Base-by-base conservation (phyloP, 2,329 filamentous ascomycete genomes). In the Colletotrichum sp. region DNA sequence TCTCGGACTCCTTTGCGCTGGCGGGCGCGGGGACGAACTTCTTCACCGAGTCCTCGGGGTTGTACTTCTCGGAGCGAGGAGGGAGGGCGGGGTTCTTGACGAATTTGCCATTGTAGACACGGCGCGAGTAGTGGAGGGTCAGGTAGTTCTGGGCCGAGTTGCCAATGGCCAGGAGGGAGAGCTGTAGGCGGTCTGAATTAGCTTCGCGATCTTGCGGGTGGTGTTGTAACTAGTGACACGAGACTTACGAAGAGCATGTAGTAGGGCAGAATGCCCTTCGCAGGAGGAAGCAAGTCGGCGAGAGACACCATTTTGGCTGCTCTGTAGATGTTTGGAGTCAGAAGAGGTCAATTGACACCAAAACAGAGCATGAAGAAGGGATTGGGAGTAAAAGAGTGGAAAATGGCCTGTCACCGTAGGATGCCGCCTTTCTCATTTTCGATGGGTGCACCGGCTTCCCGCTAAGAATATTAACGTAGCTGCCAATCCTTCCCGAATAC, bases 91-190 rank as follows among this genome's bases (percentile, higher is more conserved):
- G 75, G 86, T 91, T 91, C 69, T 86, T 84, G 25, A 92, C 85
- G 80, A 91, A 92, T 78, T 86, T 86, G 76, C 92, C 92, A 79
- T 93, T 92, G 88, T 98, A 99, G 82, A 98, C 91, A 83, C 95
- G 94, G n/a, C 93, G 92, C 9, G 96, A 96, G 86, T 95, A 98
- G 84, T 93, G 89, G 5, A 96, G 90, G 22, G 95, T 98, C 44
- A 88, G 81, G 86, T 98, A 98, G 82, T 94, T 92, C 88, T 98
- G 96, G 63, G 98, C 83, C 44, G 93, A 94, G 88, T 99, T 99
- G 81, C 92, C 93, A 75, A 97, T 89, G 34, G 96, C 95, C 73
- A 98, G 91, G 72, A 96, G 82, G 72, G 95, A 95, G 82, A 98
- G 91, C 96, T 98, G 78, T 30, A 5, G 16, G 32, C 36, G 6